A percentile compares a stretch with the other conserved stretches of the same genome.
Conservation (phyloP, 805 yeast species). For the Candida pseudofarinosa region DNA sequence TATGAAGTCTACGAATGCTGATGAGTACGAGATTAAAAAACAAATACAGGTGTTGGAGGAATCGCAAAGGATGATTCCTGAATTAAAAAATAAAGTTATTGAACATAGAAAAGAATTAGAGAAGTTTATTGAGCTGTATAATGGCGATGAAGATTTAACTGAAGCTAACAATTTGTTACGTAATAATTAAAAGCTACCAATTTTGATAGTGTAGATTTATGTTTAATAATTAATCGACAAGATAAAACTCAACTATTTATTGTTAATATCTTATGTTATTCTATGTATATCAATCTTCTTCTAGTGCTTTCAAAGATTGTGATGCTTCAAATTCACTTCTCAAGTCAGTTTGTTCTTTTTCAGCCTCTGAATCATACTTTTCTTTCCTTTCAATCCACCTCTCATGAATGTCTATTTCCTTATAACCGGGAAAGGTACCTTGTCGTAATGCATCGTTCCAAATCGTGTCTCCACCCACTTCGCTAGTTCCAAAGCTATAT, state of each 20-base stretch:
- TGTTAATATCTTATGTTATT: constrained; percentile 25
- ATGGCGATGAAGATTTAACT: constrained; percentile 30
- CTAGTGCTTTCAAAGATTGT: constrained; percentile 50
- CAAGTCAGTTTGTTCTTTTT: constrained; percentile 40
- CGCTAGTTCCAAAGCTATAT: constrained; percentile 87
- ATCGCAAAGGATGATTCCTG: constrained; percentile 34
- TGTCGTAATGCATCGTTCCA: constrained; percentile 97
- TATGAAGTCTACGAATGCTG: constrained; percentile 45
- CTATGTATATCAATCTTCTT: constrained; percentile 58
- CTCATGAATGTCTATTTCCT: constrained; percentile 77
- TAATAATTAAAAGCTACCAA: constrained; percentile 1
- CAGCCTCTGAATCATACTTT: constrained; percentile 57
- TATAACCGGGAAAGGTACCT: constrained; percentile 49
- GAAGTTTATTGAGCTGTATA: constrained; percentile 31
- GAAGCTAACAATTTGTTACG: constrained; percentile 22
- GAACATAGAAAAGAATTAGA: constrained; percentile 26
- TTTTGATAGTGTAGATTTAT: background rate
- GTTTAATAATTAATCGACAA: constrained; percentile 1
- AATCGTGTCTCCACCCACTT: constrained; percentile 92
- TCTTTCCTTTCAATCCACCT: constrained; percentile 90
- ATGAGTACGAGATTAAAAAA: constrained; percentile 62
- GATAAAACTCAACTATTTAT: constrained; percentile 22
- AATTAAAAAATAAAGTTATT: constrained; percentile 17
- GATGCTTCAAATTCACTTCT: constrained; percentile 37
- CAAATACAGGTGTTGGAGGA: constrained; percentile 36